Percentiles rank a stretch among this genome's conserved stretches.
Evolutionary conservation across 192 early-diverging fungal species (phyloP).

Genomic region (Ambispora gerdemannii): DNA sequence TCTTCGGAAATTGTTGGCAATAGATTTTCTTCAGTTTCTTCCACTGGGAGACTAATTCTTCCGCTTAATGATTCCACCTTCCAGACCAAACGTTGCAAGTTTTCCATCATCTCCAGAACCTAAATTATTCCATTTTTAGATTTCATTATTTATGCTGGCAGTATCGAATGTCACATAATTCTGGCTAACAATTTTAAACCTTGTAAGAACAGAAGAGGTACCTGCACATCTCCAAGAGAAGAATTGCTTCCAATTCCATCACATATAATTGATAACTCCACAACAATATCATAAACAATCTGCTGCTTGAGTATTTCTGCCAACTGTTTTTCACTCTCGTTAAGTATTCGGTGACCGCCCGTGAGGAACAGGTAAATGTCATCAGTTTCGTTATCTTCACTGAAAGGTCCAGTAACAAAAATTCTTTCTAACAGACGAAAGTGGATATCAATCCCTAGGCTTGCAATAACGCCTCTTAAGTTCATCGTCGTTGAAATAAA

Average conservation of each 20-base stretch:
- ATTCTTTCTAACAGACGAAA: conserved; percentile 23
- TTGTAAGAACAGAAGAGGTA: conserved; percentile 12
- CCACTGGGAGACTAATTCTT: not conserved
- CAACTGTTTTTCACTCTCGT: not conserved
- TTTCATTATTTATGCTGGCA: not conserved
- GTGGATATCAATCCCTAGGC: conserved; percentile 24
- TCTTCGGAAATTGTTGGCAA: conserved; percentile 21
- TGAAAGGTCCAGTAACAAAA: conserved; percentile 16
- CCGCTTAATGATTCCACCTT: conserved; percentile 19
- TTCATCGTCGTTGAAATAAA: conserved; percentile 1
- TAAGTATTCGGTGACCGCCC: conserved; percentile 12
- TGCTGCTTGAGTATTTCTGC: conserved; percentile 13
- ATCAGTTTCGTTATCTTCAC: conserved; percentile 19
- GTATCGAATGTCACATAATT: too few relatives aligned
- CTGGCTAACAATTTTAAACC: not conserved
- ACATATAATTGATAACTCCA: conserved; percentile 27
- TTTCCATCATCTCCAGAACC: conserved; percentile 26
- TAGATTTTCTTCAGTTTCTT: conserved; percentile 1
- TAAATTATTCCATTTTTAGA: conserved; percentile 3
- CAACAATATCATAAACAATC: conserved; percentile 27
- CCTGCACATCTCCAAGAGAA: conserved; percentile 15
- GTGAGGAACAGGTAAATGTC: conserved; percentile 11
- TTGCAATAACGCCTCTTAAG: conserved; percentile 23
- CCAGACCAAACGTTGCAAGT: conserved; percentile 17
- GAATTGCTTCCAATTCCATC: conserved; percentile 22